phyloP scores from a whole-genome alignment of 306 rosid species.

The Castanea mollissima region DNA sequence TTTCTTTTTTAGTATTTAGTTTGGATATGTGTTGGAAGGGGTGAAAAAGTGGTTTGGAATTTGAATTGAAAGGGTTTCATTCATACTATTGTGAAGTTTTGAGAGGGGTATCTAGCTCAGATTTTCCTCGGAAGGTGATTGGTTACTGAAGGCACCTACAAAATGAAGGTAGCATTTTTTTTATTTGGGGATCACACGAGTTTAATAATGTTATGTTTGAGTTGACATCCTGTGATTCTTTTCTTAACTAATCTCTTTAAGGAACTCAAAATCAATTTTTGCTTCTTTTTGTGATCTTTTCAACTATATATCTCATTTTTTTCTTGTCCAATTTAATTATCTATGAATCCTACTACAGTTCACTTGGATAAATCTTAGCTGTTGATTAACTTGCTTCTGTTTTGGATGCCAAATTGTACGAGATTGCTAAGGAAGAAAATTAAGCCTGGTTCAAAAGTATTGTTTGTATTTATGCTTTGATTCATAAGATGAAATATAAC shows the following conservation, averaged over 20 bases:
- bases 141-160: neutral
- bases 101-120: no score
- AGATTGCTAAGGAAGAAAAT: neutral
- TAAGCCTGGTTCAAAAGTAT: neutral
- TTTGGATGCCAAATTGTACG: neutral
- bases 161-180: neutral
- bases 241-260: neutral
- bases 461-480: neutral
- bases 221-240: neutral
- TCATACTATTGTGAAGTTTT: no score
- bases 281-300: neutral
- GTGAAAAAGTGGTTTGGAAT: neutral
- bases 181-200: neutral
- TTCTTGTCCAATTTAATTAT: neutral
- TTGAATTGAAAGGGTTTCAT: neutral
- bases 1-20: neutral
- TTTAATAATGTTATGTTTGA: neutral
- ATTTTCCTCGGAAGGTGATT: neutral
- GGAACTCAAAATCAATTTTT: neutral
- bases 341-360: neutral
- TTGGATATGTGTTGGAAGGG: neutral
- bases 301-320: neutral
- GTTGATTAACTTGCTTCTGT: neutral
- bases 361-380: neutral
- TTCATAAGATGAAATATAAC: neutral